These are phyloP conservation scores for Lyophyllum semitale DNA, from an alignment of 768 basidiomycete genomes.

Conservation along the genomic window DNA sequence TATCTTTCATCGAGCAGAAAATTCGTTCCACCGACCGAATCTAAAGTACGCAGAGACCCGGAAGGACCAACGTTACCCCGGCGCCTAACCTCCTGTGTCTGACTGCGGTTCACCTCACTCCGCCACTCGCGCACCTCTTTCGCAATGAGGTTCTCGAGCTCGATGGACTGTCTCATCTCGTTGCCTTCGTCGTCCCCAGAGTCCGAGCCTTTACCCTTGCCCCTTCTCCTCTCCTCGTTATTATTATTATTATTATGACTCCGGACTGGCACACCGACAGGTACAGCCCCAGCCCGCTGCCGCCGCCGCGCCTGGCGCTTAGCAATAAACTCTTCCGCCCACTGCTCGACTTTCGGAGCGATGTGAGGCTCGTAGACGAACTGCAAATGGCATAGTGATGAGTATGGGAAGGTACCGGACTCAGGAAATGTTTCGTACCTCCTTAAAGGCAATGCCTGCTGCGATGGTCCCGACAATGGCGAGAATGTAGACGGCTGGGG, in stretches of 20 bases:
- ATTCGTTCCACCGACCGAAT: too few relatives aligned
- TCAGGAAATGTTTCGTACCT: constrained; percentile 9
- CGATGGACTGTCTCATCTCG: constrained; percentile 31
- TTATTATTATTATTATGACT: too few relatives aligned
- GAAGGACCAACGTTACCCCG: constrained; percentile 24
- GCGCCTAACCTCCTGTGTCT: constrained; percentile 29
- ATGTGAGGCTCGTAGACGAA: constrained; percentile 73
- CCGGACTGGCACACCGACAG: constrained; percentile 20
- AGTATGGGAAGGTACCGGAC: background rate
- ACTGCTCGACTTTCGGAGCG: constrained; percentile 57
- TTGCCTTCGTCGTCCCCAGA: constrained; percentile 19
- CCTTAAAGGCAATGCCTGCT: constrained; percentile 16
- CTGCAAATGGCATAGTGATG: constrained; percentile 31
- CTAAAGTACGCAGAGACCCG: constrained; percentile 23
- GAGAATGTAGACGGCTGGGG: constrained; percentile 18
- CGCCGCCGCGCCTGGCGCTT: constrained; percentile 30
- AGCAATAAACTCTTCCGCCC: constrained; percentile 41
- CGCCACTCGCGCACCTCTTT: constrained; percentile 58
- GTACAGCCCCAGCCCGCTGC: constrained; percentile 25
- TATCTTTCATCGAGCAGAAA: background rate
- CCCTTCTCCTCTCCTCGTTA: constrained; percentile 24
- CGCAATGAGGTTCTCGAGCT: constrained; percentile 55
- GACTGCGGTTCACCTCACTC: constrained; percentile 36
- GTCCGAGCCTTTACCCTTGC: constrained; percentile 24
- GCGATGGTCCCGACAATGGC: constrained; percentile 17